These are phyloP conservation scores for Sclerotinia borealis DNA, from an alignment of 2,329 filamentous ascomycete genomes.

Conservation along the genomic window DNA sequence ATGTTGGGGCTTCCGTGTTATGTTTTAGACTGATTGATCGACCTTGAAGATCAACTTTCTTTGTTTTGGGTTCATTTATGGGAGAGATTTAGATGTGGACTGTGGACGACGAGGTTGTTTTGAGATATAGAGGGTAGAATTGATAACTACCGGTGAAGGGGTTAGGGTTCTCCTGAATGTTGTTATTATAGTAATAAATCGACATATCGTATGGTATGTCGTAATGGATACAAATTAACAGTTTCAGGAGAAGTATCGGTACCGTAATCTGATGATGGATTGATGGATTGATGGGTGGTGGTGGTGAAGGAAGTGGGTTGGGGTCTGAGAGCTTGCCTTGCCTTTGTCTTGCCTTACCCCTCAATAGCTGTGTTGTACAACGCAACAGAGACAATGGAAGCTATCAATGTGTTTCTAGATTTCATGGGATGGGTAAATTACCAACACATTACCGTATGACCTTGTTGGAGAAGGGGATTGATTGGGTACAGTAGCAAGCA, in stretches of 20 bases:
- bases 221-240: neutral
- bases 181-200: too few relatives aligned
- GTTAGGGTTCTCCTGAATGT: neutral
- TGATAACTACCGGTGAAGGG: neutral
- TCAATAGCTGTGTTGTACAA: constrained; percentile 9
- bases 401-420: neutral
- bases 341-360: neutral
- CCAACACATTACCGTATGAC: neutral
- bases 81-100: neutral
- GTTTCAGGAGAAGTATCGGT: neutral
- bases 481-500: neutral
- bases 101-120: neutral
- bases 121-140: neutral
- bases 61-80: neutral
- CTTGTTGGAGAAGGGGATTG: neutral
- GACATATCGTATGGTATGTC: neutral
- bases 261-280: neutral
- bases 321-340: neutral
- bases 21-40: constrained; percentile 2
- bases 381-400: neutral
- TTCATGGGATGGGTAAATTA: neutral
- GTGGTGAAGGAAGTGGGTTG: neutral
- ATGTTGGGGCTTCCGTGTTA: neutral
- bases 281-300: neutral
- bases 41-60: neutral